Evolutionary conservation across 2,329 filamentous ascomycete genomes (phyloP), one percentile per base, ranked within the genome.

Genomic region (Colletotrichum abscissum): DNA sequence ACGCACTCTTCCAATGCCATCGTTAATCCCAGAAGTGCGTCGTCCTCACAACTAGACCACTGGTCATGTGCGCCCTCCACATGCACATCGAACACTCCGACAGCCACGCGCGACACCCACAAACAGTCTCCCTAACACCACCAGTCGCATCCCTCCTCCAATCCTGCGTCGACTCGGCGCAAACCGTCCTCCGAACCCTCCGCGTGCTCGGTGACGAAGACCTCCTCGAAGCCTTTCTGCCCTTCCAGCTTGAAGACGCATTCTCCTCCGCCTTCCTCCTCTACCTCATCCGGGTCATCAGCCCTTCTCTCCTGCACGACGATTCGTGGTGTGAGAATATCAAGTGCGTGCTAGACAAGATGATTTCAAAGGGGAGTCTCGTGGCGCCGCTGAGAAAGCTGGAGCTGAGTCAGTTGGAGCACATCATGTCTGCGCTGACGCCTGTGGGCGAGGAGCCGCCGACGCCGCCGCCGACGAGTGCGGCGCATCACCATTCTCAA

Each of bases 191-290:
- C 8, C 63, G 72, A 14, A 75, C 67, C 1, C 74, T 75, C 11
- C 71, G 74, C 4, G 74, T 75, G 11, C 62, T 75, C 8, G 74
- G 74, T 24, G 65, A 76, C 55, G 77, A 81, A 16, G 80, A 81
- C 56, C 73, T 81, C 3, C 73, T 81, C 54, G 81, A 82, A 49
- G 80, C 82, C 1, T 84, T 84, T 12, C 28, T 85, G 1, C 83
- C 83, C 0, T 85, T 84, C 14, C 83, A 85, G 56, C 79, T 84
- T 12, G 83, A 85, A 69, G 82, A 83, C 49, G 82, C 83, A 6
- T 85, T 82, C 8, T 84, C 83, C 0, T 84, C 83, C 1, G 81
- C 82, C 0, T 84, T 85, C 46, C 78, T 85, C 1, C 78, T 85
- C 2, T 80, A 83, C 19, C 76, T 85, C 0, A 80, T 84, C 49